A percentile compares a stretch with the other conserved stretches of the same genome.
Evolutionary conservation across 2,329 filamentous ascomycete genomes (phyloP).

Genomic region (Metarhizium guizhouense): DNA sequence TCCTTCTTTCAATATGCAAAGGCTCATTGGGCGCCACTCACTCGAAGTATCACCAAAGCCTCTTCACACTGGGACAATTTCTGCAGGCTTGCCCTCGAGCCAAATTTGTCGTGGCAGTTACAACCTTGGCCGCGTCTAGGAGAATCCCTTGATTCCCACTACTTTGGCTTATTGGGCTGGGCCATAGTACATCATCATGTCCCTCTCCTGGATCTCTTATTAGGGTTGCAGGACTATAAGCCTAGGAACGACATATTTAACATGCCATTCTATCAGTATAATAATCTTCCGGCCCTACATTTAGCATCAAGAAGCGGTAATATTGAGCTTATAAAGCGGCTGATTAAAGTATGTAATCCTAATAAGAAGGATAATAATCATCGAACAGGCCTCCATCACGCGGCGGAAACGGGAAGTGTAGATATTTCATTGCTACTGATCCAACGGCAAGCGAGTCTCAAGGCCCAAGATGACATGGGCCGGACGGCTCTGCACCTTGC

Average conservation of each 20-base stretch:
- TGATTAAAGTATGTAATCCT: not conserved
- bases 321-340: not conserved
- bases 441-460: not conserved
- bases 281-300: not conserved
- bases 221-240: not conserved
- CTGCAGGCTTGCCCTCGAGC: not conserved
- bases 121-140: not conserved
- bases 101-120: not conserved
- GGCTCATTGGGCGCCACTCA: not conserved
- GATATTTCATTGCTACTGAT: not conserved
- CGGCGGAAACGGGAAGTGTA: not conserved
- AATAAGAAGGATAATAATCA: not conserved
- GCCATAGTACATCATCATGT: not conserved
- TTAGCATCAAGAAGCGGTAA: not conserved
- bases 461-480: not conserved
- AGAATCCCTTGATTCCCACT: not conserved
- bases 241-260: not conserved
- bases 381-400: not conserved
- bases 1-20: not conserved
- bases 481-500: not conserved
- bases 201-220: not conserved
- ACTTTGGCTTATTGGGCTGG: not conserved
- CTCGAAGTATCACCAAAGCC: not conserved
- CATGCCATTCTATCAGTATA: not conserved
- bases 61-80: not conserved